phyloP scores from a whole-genome alignment of 768 basidiomycete genomes.

The Gloeostereum incarnatum region DNA sequence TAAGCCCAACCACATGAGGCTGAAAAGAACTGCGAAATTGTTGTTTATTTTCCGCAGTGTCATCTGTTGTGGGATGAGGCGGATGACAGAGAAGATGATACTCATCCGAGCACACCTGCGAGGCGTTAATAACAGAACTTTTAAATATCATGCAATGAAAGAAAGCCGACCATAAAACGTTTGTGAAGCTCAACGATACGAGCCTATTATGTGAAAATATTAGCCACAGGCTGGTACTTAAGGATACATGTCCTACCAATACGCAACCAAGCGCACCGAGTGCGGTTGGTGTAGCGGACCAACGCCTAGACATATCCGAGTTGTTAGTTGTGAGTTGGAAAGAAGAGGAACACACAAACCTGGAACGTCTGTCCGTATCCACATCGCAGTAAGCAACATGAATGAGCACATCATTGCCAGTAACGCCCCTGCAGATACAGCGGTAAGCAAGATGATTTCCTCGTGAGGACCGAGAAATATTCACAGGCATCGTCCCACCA shows the following conservation, averaged over 20 bases:
- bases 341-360: background rate
- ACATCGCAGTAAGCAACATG: constrained; percentile 4
- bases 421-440: constrained; percentile 7
- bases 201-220: background rate
- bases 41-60: constrained; percentile 2
- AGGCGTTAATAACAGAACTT: background rate
- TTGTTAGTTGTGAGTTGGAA: too few species aligned
- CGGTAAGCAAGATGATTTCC: too few species aligned
- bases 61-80: constrained; percentile 5
- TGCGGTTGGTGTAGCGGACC: background rate
- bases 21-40: constrained; percentile 1
- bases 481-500: constrained; percentile 9
- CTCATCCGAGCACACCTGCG: constrained; percentile 8
- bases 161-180: constrained; percentile 5
- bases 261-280: constrained; percentile 2
- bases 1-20: constrained; percentile 6
- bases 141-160: background rate
- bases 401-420: constrained; percentile 3
- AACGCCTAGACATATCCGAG: background rate
- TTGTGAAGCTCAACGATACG: constrained; percentile 4
- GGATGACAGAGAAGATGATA: constrained; percentile 7
- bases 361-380: constrained; percentile 6
- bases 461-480: too few species aligned
- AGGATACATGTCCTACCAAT: constrained; percentile 2
- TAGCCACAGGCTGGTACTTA: background rate